Evolutionary conservation across 2,329 filamentous ascomycete species (phyloP), one percentile per base, ranked within the genome.

Genomic region (Talaromyces sp.): DNA sequence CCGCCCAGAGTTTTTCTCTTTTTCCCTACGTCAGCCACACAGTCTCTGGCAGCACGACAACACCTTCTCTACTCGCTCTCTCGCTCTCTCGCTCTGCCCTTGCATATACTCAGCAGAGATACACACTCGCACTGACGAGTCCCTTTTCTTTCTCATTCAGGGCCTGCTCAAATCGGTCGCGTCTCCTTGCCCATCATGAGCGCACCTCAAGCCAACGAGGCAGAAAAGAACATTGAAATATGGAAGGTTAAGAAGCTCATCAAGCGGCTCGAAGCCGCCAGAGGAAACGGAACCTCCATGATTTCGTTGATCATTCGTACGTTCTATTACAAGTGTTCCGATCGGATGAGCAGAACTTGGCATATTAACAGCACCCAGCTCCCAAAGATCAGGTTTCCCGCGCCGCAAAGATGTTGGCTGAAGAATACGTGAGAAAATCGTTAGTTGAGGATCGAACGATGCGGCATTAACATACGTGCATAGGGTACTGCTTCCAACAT

Each of bases 191-290:
- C 79, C 85, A 93, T 81, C 73, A 96, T 96, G 92, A 93, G 90
- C 83, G 88, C 92, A 81, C 83, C 88, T 74, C 75, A 76, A 81
- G 86, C 87, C 77, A 93, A 89, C 82, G 95, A 98, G 81, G 93
- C 93, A 71, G 95, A 99, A 86, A 98, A 98, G 87, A 99, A 98
- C 80, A 89, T 89, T 69, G 87, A 89, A 80, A 89, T 89, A 73
- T 83, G 81, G 81, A 97, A 99, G 89, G 93, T 99, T 76, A 99
- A 99, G 86, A 99, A 99, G 85, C 84, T 99, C 76, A 96, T 99
- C 82, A 99, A 98, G 83, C 91, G 95, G 73, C 91, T 99, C 72
- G 95, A 98, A 81, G 90, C 92, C 67, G 96, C 96, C 71, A 87
- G 96, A 77, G 95, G 95, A 77, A 99, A 99, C 86, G 95, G 95